Base-by-base conservation (phyloP, 2,329 filamentous ascomycete genomes). In the Tolypocladium cylindrosporum region DNA sequence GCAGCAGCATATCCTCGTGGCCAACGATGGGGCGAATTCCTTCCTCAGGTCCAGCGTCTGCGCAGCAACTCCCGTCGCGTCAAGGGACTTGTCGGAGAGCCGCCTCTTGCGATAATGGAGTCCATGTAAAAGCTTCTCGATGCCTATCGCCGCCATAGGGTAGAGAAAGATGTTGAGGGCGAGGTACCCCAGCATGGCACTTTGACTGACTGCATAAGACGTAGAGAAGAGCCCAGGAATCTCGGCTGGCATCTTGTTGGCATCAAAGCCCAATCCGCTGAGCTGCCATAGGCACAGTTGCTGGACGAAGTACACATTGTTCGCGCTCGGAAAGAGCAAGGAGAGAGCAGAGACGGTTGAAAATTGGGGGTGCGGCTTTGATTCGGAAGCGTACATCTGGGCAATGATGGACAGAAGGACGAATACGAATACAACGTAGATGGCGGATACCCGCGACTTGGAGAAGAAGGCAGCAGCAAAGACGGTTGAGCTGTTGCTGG, bases 401-500 rank as follows among this genome's bases (percentile, higher is more conserved):
- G 62, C 62, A 1, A 51, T 55, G 13, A 65, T 58, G n/a, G 68
- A 67, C 4, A 73, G 60, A 4, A 70, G 54, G 13, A 71, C 57
- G 41, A 69, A 67, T 40, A 66, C 61, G 1, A 65, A 61, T 8
- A 66, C 61, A n/a, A 71, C 66, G 54, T 68, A 67, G 50, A 72
- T 64, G 56, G 69, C 65, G 1, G 68, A 68, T 13, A 69, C 63
- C 9, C 65, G 65, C 3, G 69, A 63, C 56, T 65, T 67, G 37
- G 62, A 65, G 64, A 75, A 75, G 60, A 74, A 75, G n/a, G 72
- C 61, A 0, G 72, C 68, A 1, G 67, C 71, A 3, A 87, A 87
- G 13, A 88, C 79, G n/a, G 79, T 83, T 48, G 83, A 83, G 21
- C 89, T 76, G 4, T 87, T 88, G n/a, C 87, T 81, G 69, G 69